Evolutionary conservation across 1,139 yeast species (phyloP).

Genomic region (Candida gigantensis): DNA sequence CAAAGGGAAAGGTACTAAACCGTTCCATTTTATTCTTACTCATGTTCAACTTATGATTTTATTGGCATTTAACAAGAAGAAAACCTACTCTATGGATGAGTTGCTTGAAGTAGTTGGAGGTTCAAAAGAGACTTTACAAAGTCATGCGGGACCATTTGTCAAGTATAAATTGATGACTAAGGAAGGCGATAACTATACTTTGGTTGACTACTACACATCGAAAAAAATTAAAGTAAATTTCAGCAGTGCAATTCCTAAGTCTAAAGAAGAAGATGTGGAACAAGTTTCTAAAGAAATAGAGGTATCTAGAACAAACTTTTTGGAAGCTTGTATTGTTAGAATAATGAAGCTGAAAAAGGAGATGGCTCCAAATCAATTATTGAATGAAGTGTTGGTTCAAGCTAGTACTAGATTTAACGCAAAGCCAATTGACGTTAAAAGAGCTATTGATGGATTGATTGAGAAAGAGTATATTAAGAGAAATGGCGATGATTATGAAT

Average conservation of each 20-base stretch:
- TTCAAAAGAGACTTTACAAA: conserved; percentile 64
- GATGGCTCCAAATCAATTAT: conserved; percentile 74
- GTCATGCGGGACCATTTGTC: conserved; percentile 75
- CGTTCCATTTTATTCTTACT: conserved; percentile 78
- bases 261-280: conserved; percentile 65
- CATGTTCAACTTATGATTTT: conserved; percentile 85
- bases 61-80: conserved; percentile 70
- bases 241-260: conserved; percentile 60
- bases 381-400: conserved; percentile 88
- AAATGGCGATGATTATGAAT: conserved; percentile 76
- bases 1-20: conserved; percentile 72
- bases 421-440: conserved; percentile 80
- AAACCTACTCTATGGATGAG: conserved; percentile 59
- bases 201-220: conserved; percentile 81
- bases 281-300: conserved; percentile 85
- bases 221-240: conserved; percentile 84
- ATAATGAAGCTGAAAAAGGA: conserved; percentile 93
- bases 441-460: conserved; percentile 80
- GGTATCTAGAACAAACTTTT: conserved; percentile 80
- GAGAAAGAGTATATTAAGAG: conserved; percentile 86
- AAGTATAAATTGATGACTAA: conserved; percentile 65
- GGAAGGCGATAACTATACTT: conserved; percentile 56
- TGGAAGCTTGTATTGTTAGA: conserved; percentile 92
- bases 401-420: conserved; percentile 85
- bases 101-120: conserved; percentile 70